phyloP scores from a whole-genome alignment of 352 stramenopile genomes.

The Phytophthora chlamydospora region DNA sequence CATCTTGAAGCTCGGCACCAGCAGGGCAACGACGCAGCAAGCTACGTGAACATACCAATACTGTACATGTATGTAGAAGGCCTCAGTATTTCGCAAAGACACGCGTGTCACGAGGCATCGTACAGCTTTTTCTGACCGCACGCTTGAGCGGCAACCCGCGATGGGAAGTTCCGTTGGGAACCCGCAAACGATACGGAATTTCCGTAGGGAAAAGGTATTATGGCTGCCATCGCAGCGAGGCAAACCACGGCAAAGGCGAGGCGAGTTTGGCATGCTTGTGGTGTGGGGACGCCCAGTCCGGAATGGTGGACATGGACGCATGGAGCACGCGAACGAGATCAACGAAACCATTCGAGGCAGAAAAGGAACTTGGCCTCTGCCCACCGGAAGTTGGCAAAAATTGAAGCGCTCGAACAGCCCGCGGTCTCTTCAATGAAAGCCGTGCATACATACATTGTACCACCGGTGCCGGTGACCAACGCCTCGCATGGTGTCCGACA shows the following conservation, averaged over 20 bases:
- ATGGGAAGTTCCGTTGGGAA: constrained; percentile 13
- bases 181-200: neutral
- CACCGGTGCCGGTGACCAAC: constrained; percentile 12
- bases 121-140: constrained; percentile 22
- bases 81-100: constrained; percentile 15
- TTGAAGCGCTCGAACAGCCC: constrained; percentile 17
- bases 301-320: constrained; percentile 13
- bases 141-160: constrained; percentile 10
- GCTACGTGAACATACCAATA: neutral
- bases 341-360: constrained; percentile 6
- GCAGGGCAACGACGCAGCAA: neutral
- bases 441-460: neutral
- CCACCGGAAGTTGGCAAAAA: constrained; percentile 12
- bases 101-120: constrained; percentile 20
- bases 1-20: constrained; percentile 7
- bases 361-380: constrained; percentile 7
- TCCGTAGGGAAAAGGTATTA: neutral
- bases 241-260: constrained; percentile 25
- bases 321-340: constrained; percentile 26
- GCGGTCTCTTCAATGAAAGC: constrained; percentile 11
- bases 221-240: neutral
- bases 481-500: neutral
- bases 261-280: constrained; percentile 2
- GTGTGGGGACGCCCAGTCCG: constrained; percentile 1
- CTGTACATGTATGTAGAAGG: constrained; percentile 2